Conservation (phyloP, 2,329 filamentous ascomycete genomes). For the Mariannaea elegans region DNA sequence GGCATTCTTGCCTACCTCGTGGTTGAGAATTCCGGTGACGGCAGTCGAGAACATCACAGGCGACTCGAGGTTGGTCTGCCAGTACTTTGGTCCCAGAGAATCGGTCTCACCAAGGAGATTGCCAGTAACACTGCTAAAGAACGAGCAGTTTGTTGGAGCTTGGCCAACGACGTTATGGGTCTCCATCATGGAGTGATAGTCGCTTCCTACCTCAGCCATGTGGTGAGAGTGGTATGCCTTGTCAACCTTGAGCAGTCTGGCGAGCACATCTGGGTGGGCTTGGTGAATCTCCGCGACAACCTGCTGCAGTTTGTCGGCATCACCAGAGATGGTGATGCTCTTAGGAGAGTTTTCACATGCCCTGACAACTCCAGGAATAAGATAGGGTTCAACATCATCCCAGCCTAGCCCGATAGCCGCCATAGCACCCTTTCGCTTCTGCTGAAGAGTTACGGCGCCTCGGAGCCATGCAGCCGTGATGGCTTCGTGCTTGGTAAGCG, state of each 20-base stretch:
- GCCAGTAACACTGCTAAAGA: slow-evolving; percentile 44
- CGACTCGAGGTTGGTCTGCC: slow-evolving; percentile 42
- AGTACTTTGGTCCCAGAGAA: slow-evolving; percentile 35
- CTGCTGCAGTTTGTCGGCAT: slow-evolving; percentile 31
- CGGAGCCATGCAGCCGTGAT: slow-evolving; percentile 6
- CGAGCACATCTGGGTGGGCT: slow-evolving; percentile 41
- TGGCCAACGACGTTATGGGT: slow-evolving; percentile 21
- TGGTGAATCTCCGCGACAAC: slow-evolving; percentile 42
- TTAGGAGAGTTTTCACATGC: slow-evolving; percentile 50
- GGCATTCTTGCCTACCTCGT: background rate
- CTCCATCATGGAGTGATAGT: slow-evolving; percentile 34
- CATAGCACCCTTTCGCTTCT: slow-evolving; percentile 45
- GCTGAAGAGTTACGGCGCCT: slow-evolving; percentile 7
- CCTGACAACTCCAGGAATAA: slow-evolving; percentile 40
- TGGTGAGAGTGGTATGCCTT: slow-evolving; percentile 54
- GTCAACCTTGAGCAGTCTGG: slow-evolving; percentile 48
- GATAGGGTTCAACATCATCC: slow-evolving; percentile 39
- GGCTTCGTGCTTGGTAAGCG: background rate
- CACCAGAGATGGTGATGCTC: slow-evolving; percentile 40
- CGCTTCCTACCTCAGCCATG: slow-evolving; percentile 40
- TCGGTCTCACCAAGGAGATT: slow-evolving; percentile 30
- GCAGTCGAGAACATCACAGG: slow-evolving; percentile 40
- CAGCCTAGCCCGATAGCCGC: slow-evolving; percentile 49
- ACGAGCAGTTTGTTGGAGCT: slow-evolving; percentile 1
- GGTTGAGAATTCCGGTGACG: slow-evolving; percentile 16